Evolutionary conservation across 192 early-diverging fungal genomes (phyloP), one percentile per base, ranked within the genome.

Genomic region (Entomortierella chlamydospora): DNA sequence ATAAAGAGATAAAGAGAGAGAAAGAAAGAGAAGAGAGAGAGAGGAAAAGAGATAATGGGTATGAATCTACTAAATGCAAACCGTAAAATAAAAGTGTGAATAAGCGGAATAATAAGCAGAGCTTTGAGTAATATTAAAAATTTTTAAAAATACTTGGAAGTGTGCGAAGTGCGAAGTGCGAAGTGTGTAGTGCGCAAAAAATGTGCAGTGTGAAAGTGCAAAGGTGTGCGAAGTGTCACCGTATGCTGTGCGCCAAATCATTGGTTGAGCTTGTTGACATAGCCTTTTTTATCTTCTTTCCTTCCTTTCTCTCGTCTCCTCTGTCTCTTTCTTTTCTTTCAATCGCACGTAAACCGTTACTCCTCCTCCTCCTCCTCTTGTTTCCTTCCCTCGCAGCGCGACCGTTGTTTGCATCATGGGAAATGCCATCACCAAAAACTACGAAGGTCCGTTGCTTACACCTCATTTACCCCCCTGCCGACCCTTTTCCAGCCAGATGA

Each of bases 361-460:
- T 37, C 34, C 4, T 37, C 34, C 10, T 7, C 34, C 4, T 10
- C 10, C 34, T 37, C 34, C 4, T 10, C 10, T 10, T 37, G 5
- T 10, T 37, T 10, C 34, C 34, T 37, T 10, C 20, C 45, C 15
- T 47, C 15, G 12, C 45, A 47, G 45, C 15, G 45, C 20, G 50
- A 56, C 25, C 18, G 57, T 37, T 25, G 20, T 20, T 55, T 37
- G 33, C 61, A 79, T 31, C 58, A 79, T 79, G 76, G 76, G 76
- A 79, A 79, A 79, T 57, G 76, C 76, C 61, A 79, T 79, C 76
- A 79, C 76, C 34, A 79, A 79, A 54, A 79, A 79, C 76, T 79
- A 79, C 30, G 76, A 79, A 66, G 76, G 76, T 79, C 22, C 13
- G 61, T 39, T 26, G 26, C 25, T 25, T 18, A 52, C 57, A 10